Base-by-base conservation (phyloP, 202 grass and related monocot species). In the Cymbopogon flexuosus region DNA sequence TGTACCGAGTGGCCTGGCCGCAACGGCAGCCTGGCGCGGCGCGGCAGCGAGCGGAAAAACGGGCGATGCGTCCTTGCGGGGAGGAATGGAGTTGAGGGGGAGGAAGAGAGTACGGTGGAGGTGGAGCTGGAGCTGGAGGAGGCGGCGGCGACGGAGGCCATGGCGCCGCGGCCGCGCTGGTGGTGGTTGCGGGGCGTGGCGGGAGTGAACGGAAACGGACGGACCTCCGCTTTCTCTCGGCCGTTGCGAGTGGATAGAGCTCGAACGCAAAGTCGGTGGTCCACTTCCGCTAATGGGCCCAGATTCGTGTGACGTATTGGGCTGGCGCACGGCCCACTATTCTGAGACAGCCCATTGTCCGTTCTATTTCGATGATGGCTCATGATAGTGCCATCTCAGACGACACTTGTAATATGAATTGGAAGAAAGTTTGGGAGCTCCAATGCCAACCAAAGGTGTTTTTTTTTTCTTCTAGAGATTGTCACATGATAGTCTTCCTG, bases 191-290 rank as follows among this genome's bases (percentile, higher is more conserved):
- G 47, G 10, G 21, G 1, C 16, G n/a, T 1, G 45, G 61, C 61
- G 81, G 73, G 60, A 49, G 11, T 23, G 74, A 35, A 37, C n/a
- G 67, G 46, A 40, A 35, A 37, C n/a, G 67, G 46, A 40, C 66
- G 83, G 29, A 52, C 46, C 51, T 57, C 59, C 51, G 74, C 56
- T 54, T 45, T 14, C 49, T 75, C 74, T 79, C 21, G 88, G 52
- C 74, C 83, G 83, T 86, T 89, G 83, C 73, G 8, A 78, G 41
- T 78, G 68, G 83, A 89, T 86, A 89, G 31, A 33, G 66, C 60
- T 81, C 60, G 2, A 70, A 87, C 42, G 59, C n/a, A 70, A 70
- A 35, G 60, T 8, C 49, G 60, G n/a, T 27, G 27, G 30, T 14
- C 7, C 24, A 21, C 57, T 51, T 64, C 43, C n/a, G 8, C 5